A percentile compares a stretch with the other conserved stretches of the same genome.
These are phyloP conservation scores for Zygoascus ofunaensis DNA, from an alignment of 805 yeast genomes.

Conservation along the genomic window DNA sequence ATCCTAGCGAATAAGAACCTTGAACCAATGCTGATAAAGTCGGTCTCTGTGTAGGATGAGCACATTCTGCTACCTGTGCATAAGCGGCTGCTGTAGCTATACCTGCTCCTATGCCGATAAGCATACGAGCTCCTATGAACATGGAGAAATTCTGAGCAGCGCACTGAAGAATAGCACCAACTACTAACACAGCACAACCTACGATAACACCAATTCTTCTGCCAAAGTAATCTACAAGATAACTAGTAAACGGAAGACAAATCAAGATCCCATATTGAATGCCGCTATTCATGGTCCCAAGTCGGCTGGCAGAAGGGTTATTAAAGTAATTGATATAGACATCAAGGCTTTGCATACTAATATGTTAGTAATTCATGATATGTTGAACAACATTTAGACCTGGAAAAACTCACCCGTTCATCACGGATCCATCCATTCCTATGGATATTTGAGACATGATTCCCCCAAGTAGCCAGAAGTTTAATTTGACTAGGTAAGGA, in stretches of 20 bases:
- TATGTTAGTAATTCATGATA: no score
- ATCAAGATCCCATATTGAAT: neutral
- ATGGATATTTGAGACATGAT: constrained; percentile 8
- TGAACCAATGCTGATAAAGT: constrained; percentile 38
- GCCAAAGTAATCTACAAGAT: constrained; percentile 47
- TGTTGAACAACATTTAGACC: no score
- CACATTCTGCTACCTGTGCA: constrained; percentile 41
- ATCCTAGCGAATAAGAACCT: constrained; percentile 42
- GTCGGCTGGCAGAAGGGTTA: constrained; percentile 8
- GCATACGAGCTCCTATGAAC: constrained; percentile 39
- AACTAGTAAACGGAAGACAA: constrained; percentile 6
- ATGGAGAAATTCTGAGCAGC: constrained; percentile 49
- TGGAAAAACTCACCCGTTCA: no score
- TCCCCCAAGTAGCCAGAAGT: constrained; percentile 9
- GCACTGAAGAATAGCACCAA: constrained; percentile 70
- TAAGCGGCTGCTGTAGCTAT: constrained; percentile 39
- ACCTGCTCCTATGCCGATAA: constrained; percentile 41
- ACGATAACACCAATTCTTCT: constrained; percentile 51
- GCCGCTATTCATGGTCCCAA: constrained; percentile 9
- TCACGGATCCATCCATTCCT: constrained; percentile 11
- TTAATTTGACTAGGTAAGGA: constrained; percentile 11
- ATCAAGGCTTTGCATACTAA: constrained; percentile 19
- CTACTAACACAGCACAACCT: constrained; percentile 47
- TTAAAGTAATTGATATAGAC: constrained; percentile 7
- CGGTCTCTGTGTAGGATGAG: constrained; percentile 41